Conservation (phyloP, 345 rosid species). For the Excoecaria agallocha region DNA sequence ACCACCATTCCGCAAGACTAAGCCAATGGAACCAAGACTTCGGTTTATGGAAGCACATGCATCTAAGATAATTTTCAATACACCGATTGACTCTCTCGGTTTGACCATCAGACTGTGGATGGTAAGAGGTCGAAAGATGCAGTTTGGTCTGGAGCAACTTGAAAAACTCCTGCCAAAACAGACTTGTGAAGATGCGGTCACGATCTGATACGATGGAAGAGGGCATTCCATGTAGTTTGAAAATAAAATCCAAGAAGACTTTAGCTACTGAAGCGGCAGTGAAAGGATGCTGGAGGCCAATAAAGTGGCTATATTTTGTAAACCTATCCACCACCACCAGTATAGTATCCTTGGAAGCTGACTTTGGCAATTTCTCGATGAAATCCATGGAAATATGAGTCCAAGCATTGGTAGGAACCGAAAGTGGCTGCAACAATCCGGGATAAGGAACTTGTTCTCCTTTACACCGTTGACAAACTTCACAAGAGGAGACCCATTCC, state of each 20-base stretch:
- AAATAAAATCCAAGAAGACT: neutral
- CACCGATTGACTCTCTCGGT: neutral
- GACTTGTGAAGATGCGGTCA: neutral
- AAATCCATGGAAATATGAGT: neutral
- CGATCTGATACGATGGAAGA: neutral
- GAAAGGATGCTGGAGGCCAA: neutral
- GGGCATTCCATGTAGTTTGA: neutral
- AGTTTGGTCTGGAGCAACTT: neutral
- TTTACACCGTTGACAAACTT: neutral
- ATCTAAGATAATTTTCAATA: neutral
- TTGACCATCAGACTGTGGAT: neutral
- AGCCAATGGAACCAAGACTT: neutral
- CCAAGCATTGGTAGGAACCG: neutral
- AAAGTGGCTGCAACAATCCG: neutral
- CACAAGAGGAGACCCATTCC: neutral
- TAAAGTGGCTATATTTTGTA: neutral
- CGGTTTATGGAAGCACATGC: neutral
- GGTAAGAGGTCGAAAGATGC: neutral
- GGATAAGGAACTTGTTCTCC: neutral
- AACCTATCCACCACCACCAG: neutral
- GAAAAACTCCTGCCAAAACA: neutral
- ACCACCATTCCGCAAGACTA: neutral
- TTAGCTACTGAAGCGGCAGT: fast-evolving
- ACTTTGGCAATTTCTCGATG: neutral
- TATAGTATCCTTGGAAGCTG: neutral